Evolutionary conservation across 2,329 filamentous ascomycete genomes (phyloP).

Genomic region (Cercospora canescens): DNA sequence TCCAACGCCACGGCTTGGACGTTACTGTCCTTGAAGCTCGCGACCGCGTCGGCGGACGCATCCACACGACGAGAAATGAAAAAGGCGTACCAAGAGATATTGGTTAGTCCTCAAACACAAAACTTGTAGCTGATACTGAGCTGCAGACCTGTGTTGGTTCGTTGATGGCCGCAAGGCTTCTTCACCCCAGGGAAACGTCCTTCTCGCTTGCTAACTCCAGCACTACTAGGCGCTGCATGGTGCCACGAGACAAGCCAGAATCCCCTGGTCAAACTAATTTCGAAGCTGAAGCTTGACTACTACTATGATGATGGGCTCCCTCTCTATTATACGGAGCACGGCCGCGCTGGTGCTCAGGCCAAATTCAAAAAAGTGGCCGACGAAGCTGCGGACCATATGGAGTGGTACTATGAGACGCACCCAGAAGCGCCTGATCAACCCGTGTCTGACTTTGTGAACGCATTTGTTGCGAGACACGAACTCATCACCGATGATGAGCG

Average conservation of each 20-base stretch:
- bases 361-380: conserved; percentile 49
- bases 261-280: conserved; percentile 45
- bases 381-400: conserved; percentile 46
- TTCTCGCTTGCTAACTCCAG: conserved; percentile 21
- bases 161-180: conserved; percentile 28
- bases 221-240: conserved; percentile 43
- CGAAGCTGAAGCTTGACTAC: conserved; percentile 44
- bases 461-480: conserved; percentile 44
- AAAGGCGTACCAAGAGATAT: conserved; percentile 31
- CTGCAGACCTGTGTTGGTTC: conserved; percentile 32
- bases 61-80: conserved; percentile 41
- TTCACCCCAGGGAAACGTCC: conserved; percentile 27
- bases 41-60: conserved; percentile 40
- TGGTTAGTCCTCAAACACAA: conserved; percentile 27
- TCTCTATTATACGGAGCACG: conserved; percentile 45
- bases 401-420: conserved; percentile 44
- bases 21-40: conserved; percentile 39
- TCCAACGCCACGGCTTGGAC: conserved; percentile 37
- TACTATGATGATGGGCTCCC: conserved; percentile 49
- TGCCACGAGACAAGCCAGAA: conserved; percentile 50
- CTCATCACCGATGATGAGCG: conserved; percentile 45
- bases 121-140: conserved; percentile 33
- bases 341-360: conserved; percentile 46
- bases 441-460: conserved; percentile 43
- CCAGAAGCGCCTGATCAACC: conserved; percentile 44